Percentiles rank a stretch among this genome's conserved stretches.
Conservation (phyloP, 768 basidiomycete genomes). For the Hygrophorus pudorinus region DNA sequence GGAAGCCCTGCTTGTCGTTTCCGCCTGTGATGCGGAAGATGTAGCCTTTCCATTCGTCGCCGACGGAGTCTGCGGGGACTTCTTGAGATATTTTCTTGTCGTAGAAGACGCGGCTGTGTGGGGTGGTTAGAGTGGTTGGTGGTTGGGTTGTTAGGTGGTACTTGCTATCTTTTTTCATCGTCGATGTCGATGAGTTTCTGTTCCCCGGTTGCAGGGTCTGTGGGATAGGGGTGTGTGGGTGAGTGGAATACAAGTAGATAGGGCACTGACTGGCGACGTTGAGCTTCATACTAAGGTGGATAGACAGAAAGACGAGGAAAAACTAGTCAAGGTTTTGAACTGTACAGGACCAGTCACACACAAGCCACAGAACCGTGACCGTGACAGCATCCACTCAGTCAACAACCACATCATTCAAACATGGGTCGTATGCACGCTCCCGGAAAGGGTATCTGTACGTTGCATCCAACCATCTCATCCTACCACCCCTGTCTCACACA, state of each 20-base stretch:
- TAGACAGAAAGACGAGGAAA: too few relatives aligned
- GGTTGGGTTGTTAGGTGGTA: conserved; percentile 2
- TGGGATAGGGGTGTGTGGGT: too few relatives aligned
- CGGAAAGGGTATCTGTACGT: conserved; percentile 98
- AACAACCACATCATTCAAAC: conserved; percentile 9
- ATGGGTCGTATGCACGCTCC: conserved; percentile 99
- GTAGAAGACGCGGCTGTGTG: conserved; percentile 79
- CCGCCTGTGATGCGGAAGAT: conserved; percentile 95
- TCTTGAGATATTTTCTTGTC: conserved; percentile 97
- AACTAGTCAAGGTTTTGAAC: too few relatives aligned
- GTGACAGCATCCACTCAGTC: not conserved
- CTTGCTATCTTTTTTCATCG: conserved; percentile 80
- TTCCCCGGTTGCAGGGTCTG: conserved; percentile 93
- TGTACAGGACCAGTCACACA: not conserved
- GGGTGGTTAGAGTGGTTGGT: conserved; percentile 1
- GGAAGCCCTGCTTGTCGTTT: conserved; percentile 98
- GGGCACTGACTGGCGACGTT: conserved; percentile 96
- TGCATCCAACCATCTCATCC: conserved; percentile 1
- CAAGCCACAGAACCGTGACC: too few relatives aligned
- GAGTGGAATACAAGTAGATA: too few relatives aligned
- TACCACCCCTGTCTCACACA: not conserved
- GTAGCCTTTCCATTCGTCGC: conserved; percentile 97
- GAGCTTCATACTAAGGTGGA: conserved; percentile 98
- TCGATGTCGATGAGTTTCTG: conserved; percentile 96
- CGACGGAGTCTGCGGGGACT: conserved; percentile 81